These are phyloP conservation scores for Cystobasidiaceae sp. DNA, from an alignment of 1,284 basidiomycete species.

Conservation along the genomic window DNA sequence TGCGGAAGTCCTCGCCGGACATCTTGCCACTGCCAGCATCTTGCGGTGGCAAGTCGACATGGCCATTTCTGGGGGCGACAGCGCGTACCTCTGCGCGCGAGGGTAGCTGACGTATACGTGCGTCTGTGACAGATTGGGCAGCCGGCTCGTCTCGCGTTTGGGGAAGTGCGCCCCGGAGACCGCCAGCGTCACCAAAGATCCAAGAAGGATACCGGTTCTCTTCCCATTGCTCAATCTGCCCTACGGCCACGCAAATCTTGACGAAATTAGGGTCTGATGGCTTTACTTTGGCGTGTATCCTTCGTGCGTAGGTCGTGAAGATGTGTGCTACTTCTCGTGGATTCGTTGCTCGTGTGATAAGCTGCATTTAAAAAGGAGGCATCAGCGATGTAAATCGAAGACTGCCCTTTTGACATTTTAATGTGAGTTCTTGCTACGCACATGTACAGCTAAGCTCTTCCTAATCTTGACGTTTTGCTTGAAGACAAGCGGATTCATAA, in stretches of 20 bases:
- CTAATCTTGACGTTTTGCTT: constrained; percentile 91
- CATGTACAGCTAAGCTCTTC: constrained; percentile 78
- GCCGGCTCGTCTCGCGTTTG: constrained; percentile 15
- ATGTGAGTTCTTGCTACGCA: too few relatives aligned
- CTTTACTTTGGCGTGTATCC: constrained; percentile 73
- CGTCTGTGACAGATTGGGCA: constrained; percentile 13
- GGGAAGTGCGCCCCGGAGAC: constrained; percentile 24
- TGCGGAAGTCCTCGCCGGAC: constrained; percentile 4
- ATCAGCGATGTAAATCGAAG: too few relatives aligned
- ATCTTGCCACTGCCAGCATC: background rate
- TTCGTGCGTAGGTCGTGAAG: constrained; percentile 74
- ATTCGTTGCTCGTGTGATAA: constrained; percentile 87
- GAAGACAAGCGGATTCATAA: constrained; percentile 89
- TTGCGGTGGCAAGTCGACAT: background rate
- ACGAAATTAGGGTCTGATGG: constrained; percentile 84
- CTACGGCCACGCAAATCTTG: constrained; percentile 69
- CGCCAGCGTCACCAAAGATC: constrained; percentile 6
- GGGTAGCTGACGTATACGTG: constrained; percentile 21
- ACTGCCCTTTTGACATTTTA: too few relatives aligned
- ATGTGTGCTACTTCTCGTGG: constrained; percentile 85
- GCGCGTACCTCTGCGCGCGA: background rate
- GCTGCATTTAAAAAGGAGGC: too few relatives aligned
- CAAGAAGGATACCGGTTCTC: constrained; percentile 52
- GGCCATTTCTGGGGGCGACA: too few relatives aligned
- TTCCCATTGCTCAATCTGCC: constrained; percentile 85